These are phyloP conservation scores for Pleurozium schreberi DNA, from an alignment of 225 moss, liverwort and hornwort genomes.

Conservation along the genomic window DNA sequence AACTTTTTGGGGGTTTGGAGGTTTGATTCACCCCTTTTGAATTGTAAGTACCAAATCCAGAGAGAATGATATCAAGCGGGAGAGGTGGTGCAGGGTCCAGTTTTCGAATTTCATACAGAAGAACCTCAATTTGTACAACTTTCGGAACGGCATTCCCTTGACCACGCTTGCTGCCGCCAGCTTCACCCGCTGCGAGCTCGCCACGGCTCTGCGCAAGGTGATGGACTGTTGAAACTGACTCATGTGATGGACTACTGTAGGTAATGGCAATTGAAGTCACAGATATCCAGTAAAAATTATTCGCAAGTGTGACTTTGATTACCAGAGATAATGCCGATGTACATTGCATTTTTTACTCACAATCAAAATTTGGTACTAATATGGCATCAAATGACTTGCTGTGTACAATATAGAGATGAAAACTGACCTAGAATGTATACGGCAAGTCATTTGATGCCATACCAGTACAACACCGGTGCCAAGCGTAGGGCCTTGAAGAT, in stretches of 20 bases:
- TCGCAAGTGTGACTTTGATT: not conserved
- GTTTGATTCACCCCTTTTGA: not conserved
- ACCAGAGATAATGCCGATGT: not conserved
- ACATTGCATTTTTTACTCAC: not conserved
- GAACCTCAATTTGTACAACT: conserved; percentile 33
- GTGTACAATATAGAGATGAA: not conserved
- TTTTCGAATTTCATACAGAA: conserved; percentile 47
- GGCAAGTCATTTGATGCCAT: not conserved
- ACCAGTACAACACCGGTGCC: not conserved
- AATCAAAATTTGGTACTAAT: not conserved
- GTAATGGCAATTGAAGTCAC: not conserved
- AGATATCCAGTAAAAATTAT: not conserved
- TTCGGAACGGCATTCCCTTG: conserved; percentile 35
- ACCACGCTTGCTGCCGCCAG: conserved; percentile 22
- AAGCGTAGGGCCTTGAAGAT: not conserved
- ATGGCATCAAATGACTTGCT: not conserved
- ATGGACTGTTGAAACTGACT: not conserved
- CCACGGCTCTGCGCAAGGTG: conserved; percentile 44
- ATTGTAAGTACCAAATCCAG: not conserved
- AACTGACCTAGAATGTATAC: not conserved
- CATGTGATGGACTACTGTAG: not conserved
- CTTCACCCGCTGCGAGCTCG: conserved; percentile 43
- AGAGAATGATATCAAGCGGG: not conserved
- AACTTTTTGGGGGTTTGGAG: not conserved
- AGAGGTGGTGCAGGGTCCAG: conserved; percentile 13